Conservation (phyloP, 2,329 filamentous ascomycete genomes). For the Clonostachys sp. region DNA sequence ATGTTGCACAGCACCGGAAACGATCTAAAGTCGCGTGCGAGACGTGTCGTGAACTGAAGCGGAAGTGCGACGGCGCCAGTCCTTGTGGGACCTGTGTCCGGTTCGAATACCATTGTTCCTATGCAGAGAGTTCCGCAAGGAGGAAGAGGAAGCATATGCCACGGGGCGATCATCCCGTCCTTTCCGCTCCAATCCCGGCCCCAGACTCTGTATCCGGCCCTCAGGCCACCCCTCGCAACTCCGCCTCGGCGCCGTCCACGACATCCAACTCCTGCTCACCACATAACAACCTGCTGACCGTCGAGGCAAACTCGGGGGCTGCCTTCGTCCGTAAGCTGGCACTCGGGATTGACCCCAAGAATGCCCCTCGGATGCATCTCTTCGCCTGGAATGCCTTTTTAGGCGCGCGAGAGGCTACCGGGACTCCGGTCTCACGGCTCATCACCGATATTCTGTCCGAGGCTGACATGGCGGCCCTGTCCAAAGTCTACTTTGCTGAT, state of each 20-base stretch:
- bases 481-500: constrained; percentile 45
- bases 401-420: constrained; percentile 17
- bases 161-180: too few relatives aligned
- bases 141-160: too few relatives aligned
- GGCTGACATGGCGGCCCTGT: constrained; percentile 38
- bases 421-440: constrained; percentile 9
- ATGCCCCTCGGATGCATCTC: constrained; percentile 45
- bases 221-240: too few relatives aligned
- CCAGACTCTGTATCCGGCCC: too few relatives aligned
- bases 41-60: constrained; percentile 49
- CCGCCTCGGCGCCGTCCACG: too few relatives aligned
- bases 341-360: constrained; percentile 45
- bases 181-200: too few relatives aligned
- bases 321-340: constrained; percentile 50
- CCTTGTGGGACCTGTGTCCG: constrained; percentile 49
- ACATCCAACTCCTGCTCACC: too few relatives aligned
- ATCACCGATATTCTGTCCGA: constrained; percentile 41
- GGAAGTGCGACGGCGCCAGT: constrained; percentile 47
- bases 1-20: constrained; percentile 12
- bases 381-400: constrained; percentile 49
- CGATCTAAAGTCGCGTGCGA: constrained; percentile 41
- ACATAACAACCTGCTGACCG: constrained; percentile 24
- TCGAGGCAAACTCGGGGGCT: constrained; percentile 53
- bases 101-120: constrained; percentile 48
- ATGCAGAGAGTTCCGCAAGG: constrained; percentile 9